Conservation (phyloP, 1,284 basidiomycete species). For the Apiotrichum sp. region DNA sequence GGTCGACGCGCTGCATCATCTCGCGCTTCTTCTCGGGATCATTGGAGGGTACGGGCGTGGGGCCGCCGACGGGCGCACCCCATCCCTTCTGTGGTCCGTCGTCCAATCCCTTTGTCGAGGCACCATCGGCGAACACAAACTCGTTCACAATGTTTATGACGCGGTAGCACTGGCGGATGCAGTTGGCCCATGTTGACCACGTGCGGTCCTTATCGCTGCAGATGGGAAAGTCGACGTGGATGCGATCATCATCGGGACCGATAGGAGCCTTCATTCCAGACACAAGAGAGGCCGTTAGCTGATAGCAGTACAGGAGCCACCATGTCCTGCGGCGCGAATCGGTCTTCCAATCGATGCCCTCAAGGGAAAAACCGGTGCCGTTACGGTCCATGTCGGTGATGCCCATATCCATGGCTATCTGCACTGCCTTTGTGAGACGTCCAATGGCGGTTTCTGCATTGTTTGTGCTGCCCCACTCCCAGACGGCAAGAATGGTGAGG, state of each 20-base stretch:
- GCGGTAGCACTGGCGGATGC: slow-evolving; percentile 33
- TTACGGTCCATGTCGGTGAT: slow-evolving; percentile 39
- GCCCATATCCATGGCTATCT: slow-evolving; percentile 43
- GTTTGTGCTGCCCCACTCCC: slow-evolving; percentile 43
- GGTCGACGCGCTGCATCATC: slow-evolving; percentile 37
- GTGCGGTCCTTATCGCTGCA: slow-evolving; percentile 36
- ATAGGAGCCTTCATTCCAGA: slow-evolving; percentile 29
- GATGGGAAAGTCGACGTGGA: slow-evolving; percentile 42
- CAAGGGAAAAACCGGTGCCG: slow-evolving; percentile 17
- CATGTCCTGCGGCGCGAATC: slow-evolving; percentile 46
- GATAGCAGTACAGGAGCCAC: slow-evolving; percentile 44
- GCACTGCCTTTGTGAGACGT: slow-evolving; percentile 29
- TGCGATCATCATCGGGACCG: slow-evolving; percentile 37
- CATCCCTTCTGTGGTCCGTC: neutral
- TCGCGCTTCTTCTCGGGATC: slow-evolving; percentile 9
- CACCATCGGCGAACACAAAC: slow-evolving; percentile 24
- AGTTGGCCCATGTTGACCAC: slow-evolving; percentile 43
- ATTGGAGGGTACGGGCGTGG: neutral
- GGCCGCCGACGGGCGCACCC: neutral
- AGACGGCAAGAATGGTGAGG: slow-evolving; percentile 39
- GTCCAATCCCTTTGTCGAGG: no score
- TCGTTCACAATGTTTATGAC: slow-evolving; percentile 37
- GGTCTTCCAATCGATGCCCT: slow-evolving; percentile 39
- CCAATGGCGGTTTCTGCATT: slow-evolving; percentile 29
- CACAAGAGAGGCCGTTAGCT: slow-evolving; percentile 30